Evolutionary conservation across 306 rosid species (phyloP), one percentile per base, ranked within the genome.

Genomic region (Fragaria vesca): DNA sequence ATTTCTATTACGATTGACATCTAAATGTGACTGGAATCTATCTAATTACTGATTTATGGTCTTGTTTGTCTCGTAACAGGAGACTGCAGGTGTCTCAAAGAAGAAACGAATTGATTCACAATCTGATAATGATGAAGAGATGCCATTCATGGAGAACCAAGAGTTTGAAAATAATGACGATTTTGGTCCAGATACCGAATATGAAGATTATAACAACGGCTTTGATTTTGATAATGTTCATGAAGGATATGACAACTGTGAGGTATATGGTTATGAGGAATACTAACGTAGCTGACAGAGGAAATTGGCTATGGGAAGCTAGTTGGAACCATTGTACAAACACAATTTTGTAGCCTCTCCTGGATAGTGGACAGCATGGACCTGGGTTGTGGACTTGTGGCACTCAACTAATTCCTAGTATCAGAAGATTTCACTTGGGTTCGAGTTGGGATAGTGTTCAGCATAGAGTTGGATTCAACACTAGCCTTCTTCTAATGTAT

Each of bases 181-280:
- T 2, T 36, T 40, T 4, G 71, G 32, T 16, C 48, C 28, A 50
- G 75, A 71, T 47, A 26, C 38, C 2, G 47, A 50, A 54, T 55
- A n/a, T 21, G 66, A 54, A 0, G 76, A 73, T 18, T 13, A 36
- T 73, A 28, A 12, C 21, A 50, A 76, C 17, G 38, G 63, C 24
- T 62, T 43, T 6, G 48, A 76, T 62, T 42, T 40, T 43, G 62
- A 51, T 58, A 47, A 55, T 61, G 55, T 21, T 40, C 60, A 50
- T 36, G 84, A 73, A 60, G 60, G 63, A 5, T 81, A 62, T 40
- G 69, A 68, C 8, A 58, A 71, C 2, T 43, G 36, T 42, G 61
- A 69, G 16, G 78, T 73, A 52, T 70, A 38, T 73, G 57, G 72
- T 26, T 61, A 79, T 50, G 78, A 63, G 7, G 81, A 36, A 24